These are phyloP conservation scores for Croton setiger DNA, from an alignment of 441 rosid genomes.

Conservation along the genomic window DNA sequence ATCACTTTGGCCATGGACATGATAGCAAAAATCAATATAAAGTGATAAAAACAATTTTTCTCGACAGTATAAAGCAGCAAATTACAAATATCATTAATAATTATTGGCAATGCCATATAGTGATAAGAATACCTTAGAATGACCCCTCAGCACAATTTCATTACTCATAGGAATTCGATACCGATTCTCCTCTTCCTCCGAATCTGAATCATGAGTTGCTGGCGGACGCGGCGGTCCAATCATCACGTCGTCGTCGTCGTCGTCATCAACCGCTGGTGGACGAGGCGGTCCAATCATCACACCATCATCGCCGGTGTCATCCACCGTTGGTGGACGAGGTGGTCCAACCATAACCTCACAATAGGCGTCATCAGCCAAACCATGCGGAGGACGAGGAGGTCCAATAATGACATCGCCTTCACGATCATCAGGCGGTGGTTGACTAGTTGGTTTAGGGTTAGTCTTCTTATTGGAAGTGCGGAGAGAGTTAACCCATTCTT, in stretches of 20 bases:
- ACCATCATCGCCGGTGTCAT: constrained; percentile 19
- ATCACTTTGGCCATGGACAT: background rate
- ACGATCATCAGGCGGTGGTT: no score
- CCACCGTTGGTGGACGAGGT: constrained; percentile 32
- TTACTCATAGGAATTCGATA: constrained; percentile 70
- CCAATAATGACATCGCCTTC: background rate
- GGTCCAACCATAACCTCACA: constrained; percentile 31
- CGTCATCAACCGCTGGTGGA: constrained; percentile 35
- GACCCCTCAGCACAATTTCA: constrained; percentile 93
- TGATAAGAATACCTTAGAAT: constrained; percentile 51
- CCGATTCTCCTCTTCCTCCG: constrained; percentile 51
- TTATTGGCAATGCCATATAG: background rate
- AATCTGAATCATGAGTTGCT: constrained; percentile 29
- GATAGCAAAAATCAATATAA: background rate
- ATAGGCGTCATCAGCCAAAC: constrained; percentile 17
- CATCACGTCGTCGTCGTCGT: constrained; percentile 27
- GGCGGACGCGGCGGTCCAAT: constrained; percentile 70
- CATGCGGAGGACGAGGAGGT: constrained; percentile 26
- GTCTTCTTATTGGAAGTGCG: no score
- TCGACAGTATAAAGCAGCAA: background rate
- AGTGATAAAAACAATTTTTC: background rate
- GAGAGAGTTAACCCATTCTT: no score
- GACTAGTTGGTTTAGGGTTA: no score
- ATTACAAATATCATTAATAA: background rate
- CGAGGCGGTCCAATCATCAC: constrained; percentile 65